Percentiles rank a stretch among this genome's conserved stretches.
Evolutionary conservation across 2,329 filamentous ascomycete genomes (phyloP).

Genomic region (Sporothrix pallida): DNA sequence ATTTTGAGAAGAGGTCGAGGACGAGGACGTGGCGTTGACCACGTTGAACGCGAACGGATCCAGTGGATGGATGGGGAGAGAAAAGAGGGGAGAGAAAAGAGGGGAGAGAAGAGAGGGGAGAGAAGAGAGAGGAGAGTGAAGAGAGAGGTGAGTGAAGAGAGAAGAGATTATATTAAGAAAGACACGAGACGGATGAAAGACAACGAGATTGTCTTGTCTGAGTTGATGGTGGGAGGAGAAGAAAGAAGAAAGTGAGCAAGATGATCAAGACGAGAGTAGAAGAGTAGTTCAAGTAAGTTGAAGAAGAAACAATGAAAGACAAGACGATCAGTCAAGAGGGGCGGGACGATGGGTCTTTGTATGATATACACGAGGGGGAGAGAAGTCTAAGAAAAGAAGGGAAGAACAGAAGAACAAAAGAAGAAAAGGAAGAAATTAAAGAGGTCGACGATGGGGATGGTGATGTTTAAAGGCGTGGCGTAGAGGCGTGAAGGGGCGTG

Average conservation of each 20-base stretch:
- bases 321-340: slow-evolving; percentile 10
- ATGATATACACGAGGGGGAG: slow-evolving; percentile 22
- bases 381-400: neutral
- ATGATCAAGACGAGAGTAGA: neutral
- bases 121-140: neutral
- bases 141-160: neutral
- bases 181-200: too few species aligned
- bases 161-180: neutral
- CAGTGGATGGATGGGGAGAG: slow-evolving; percentile 15
- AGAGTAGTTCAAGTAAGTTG: neutral
- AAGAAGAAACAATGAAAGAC: neutral
- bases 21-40: slow-evolving; percentile 3
- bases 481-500: too few species aligned
- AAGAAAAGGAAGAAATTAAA: neutral
- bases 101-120: neutral
- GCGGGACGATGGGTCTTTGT: neutral
- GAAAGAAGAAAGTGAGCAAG: neutral
- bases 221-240: slow-evolving; percentile 3
- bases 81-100: neutral
- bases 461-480: too few species aligned
- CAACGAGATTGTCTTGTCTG: neutral
- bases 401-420: neutral
- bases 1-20: neutral
- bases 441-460: too few species aligned
- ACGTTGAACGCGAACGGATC: slow-evolving; percentile 11